Base-by-base conservation (phyloP, 164 flowering plant genomes). In the Brasenia schreberi region DNA sequence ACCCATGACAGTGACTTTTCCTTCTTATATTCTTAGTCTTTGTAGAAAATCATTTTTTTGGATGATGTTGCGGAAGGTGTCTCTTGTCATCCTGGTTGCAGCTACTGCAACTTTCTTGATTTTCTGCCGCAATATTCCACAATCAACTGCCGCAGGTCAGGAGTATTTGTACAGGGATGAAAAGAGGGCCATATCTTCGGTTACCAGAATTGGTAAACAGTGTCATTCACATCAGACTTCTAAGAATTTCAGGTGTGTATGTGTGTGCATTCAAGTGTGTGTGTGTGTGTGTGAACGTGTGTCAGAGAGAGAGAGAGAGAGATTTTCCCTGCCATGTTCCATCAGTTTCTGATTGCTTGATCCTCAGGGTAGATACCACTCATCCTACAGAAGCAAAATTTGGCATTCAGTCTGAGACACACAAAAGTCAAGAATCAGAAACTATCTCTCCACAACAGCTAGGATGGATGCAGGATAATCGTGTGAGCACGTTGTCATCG, bases 1-100 rank as follows among this genome's bases (percentile, higher is more conserved):
- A 69, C 97, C 94, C 49, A 84, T 89, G 90, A 84, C 81, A 75
- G 96, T 87, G 68, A 85, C 62, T 69, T 66, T 87, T 60, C 87
- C 95, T 45, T n/a, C 72, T 23, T 49, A 72, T 70, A 71, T 84
- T 85, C 73, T 81, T 19, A 75, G 72, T 68, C 59, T 79, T 43
- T 93, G 90, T 67, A 81, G 74, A 71, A 82, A 76, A 67, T 80
- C 90, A 43, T 23, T 81, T 18, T 77, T 83, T 62, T 84, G 87
- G 96, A 70, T 72, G 62, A 70, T 80, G 17, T 68, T 85, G 63
- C 79, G 78, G 84, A 82, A 82, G 69, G 71, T 68, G 33, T 68
- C 65, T 19, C 16, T 73, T 9, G 77, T 77, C 14, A 44, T 80
- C 17, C n/a, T 87, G 63, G 63, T 84, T 70, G 74, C 77, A 65